Evolutionary conservation across 2,329 filamentous ascomycete genomes (phyloP).

Genomic region (Onygenales sp.): DNA sequence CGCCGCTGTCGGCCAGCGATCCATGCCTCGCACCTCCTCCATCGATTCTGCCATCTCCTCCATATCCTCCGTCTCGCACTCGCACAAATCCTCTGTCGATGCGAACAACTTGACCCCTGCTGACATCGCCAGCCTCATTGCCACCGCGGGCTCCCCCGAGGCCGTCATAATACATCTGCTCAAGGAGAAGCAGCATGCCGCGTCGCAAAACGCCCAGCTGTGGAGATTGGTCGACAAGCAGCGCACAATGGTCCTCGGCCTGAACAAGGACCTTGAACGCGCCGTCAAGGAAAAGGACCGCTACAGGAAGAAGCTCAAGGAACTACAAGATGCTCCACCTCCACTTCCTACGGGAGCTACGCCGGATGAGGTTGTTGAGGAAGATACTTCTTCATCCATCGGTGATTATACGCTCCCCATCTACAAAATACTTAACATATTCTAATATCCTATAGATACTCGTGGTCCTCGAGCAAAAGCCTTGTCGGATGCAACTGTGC

Average conservation of each 20-base stretch:
- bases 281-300: constrained; percentile 89
- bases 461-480: neutral
- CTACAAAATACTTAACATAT: neutral
- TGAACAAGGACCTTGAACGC: constrained; percentile 90
- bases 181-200: constrained; percentile 82
- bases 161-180: constrained; percentile 79
- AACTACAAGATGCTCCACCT: constrained; percentile 38
- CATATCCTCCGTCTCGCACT: constrained; percentile 52
- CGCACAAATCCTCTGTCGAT: constrained; percentile 51
- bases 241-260: constrained; percentile 78
- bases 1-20: constrained; percentile 10
- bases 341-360: constrained; percentile 3
- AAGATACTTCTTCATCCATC: neutral
- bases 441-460: neutral
- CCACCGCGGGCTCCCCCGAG: constrained; percentile 78
- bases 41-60: constrained; percentile 89
- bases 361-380: neutral
- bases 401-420: neutral
- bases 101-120: constrained; percentile 48
- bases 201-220: constrained; percentile 82
- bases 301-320: constrained; percentile 84
- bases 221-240: constrained; percentile 98
- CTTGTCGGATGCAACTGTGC: neutral
- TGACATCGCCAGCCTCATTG: constrained; percentile 71
- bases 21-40: constrained; percentile 64